These are phyloP conservation scores for Pharus latifolius DNA, from an alignment of 176 grass and related monocot genomes.

Conservation along the genomic window DNA sequence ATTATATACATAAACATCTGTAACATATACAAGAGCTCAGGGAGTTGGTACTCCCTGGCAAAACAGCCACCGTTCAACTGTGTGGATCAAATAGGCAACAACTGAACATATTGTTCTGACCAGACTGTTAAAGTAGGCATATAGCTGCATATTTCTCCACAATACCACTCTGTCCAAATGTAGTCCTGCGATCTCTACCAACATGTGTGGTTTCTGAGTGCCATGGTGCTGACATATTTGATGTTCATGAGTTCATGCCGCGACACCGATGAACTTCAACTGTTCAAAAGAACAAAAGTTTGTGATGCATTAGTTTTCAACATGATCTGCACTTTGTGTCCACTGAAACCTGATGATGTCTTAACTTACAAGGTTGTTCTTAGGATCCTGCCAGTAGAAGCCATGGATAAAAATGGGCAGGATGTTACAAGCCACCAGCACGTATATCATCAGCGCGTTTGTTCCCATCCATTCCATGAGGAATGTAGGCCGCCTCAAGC, in stretches of 20 bases:
- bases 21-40: neutral
- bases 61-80: neutral
- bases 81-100: neutral
- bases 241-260: conserved; percentile 12
- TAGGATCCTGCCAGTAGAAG: conserved; percentile 78
- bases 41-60: neutral
- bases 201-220: neutral
- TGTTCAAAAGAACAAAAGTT: neutral
- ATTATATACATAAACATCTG: conserved; percentile 20
- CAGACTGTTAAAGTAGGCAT: neutral
- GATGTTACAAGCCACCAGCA: conserved; percentile 82
- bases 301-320: neutral
- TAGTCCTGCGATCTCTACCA: neutral
- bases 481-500: conserved; percentile 26
- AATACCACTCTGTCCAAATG: neutral
- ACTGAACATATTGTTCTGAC: neutral
- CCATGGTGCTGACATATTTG: neutral
- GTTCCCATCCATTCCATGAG: conserved; percentile 79
- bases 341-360: neutral
- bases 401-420: conserved; percentile 79
- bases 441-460: conserved; percentile 73
- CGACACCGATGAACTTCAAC: conserved; percentile 29
- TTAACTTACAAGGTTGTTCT: conserved; percentile 81
- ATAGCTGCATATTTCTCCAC: neutral
- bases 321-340: neutral